Conservation (phyloP, 2,329 filamentous ascomycete genomes). For the Penicillium nordicum region DNA sequence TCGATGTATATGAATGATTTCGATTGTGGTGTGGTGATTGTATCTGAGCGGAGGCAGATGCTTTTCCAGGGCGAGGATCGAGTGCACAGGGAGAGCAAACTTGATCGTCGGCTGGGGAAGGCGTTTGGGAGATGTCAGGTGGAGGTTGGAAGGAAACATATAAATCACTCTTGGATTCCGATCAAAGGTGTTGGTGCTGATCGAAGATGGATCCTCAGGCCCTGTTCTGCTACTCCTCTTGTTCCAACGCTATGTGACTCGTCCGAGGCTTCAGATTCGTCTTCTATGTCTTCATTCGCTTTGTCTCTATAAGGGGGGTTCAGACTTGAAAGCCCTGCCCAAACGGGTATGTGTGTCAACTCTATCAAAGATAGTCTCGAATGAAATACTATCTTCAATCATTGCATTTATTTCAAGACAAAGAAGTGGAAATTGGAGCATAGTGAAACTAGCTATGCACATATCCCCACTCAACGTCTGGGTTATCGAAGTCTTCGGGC, state of each 20-base stretch:
- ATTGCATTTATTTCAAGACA: not conserved
- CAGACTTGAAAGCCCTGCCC: not conserved
- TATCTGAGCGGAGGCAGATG: slow-evolving; percentile 6
- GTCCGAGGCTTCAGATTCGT: not conserved
- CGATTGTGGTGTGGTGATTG: slow-evolving; percentile 6
- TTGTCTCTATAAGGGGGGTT: not conserved
- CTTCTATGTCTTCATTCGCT: not conserved
- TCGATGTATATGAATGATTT: slow-evolving; percentile 9
- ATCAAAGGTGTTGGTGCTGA: slow-evolving; percentile 6
- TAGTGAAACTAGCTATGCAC: no score
- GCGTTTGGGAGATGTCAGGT: slow-evolving; percentile 1
- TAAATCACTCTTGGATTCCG: slow-evolving; percentile 6
- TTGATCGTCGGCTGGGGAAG: not conserved
- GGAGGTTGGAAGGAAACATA: slow-evolving; percentile 6
- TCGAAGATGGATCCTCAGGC: slow-evolving; percentile 1
- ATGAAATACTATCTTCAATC: not conserved
- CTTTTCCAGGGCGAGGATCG: slow-evolving; percentile 5
- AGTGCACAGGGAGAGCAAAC: slow-evolving; percentile 4
- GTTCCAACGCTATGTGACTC: not conserved
- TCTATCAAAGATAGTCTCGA: no score
- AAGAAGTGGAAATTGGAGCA: no score
- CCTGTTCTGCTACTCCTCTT: slow-evolving; percentile 9
- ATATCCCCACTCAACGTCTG: no score
- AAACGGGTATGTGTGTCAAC: not conserved
- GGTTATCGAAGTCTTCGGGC: no score